These are phyloP conservation scores for Discostella pseudostelligera DNA, from an alignment of 108 stramenopile species.

Conservation along the genomic window DNA sequence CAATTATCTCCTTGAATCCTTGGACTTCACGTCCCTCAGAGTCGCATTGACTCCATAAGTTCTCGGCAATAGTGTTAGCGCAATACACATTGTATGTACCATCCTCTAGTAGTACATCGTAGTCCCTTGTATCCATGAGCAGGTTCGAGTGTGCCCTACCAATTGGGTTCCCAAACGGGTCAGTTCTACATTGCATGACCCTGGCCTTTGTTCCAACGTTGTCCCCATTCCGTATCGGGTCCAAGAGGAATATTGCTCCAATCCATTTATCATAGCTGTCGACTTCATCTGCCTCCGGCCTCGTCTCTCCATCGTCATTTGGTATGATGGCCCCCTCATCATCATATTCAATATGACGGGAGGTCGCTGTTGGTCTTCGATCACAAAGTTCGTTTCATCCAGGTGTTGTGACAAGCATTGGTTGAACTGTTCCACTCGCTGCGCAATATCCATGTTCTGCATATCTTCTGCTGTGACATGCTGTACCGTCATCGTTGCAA, in stretches of 20 bases:
- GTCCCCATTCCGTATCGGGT: background rate
- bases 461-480: conserved; percentile 14
- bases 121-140: conserved; percentile 37
- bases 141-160: conserved; percentile 40
- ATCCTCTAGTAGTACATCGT: conserved; percentile 42
- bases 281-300: background rate
- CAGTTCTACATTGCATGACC: background rate
- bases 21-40: conserved; percentile 28
- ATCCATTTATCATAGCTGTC: too few species aligned
- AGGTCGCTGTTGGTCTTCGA: too few species aligned
- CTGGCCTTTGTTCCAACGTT: background rate
- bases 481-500: conserved; percentile 28
- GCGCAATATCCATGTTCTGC: too few species aligned
- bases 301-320: background rate
- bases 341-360: conserved; percentile 2
- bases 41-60: conserved; percentile 38
- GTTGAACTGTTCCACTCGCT: too few species aligned
- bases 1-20: background rate
- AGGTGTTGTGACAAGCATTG: too few species aligned
- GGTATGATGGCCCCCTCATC: too few species aligned
- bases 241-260: too few species aligned
- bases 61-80: conserved; percentile 55
- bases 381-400: too few species aligned
- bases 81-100: conserved; percentile 27
- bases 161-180: conserved; percentile 1